Base-by-base conservation (phyloP, 768 basidiomycete genomes). In the Sutorius australiensis region DNA sequence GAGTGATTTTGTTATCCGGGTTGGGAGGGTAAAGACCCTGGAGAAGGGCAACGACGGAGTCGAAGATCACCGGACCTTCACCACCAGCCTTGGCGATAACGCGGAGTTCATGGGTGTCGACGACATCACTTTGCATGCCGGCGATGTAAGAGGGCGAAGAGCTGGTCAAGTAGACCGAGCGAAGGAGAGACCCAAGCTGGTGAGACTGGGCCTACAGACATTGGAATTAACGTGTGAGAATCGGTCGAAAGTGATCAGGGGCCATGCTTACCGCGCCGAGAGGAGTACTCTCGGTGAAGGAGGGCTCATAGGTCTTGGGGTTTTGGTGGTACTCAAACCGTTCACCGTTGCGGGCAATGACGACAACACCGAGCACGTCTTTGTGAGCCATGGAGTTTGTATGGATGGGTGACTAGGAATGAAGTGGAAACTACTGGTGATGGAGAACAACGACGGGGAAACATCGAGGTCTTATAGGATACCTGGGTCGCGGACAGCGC, bases 1-100 rank as follows among this genome's bases (percentile, higher is more conserved):
- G 83, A 6, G 75, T 76, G 59, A 87, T 86, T 64, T 80, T 83
- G 72, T 89, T 87, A 34, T 79, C 75, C 10, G 75, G 71, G 65
- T 79, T 87, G n/a, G 91, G 89, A 21, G 91, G 91, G 79, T 85
- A 92, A 45, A 93, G 76, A 39, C 91, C 90, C 71, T 94, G 92
- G 38, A 92, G 80, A 48, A 92, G 75, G 30, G 92, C 90, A 48
- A 87, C 86, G 31, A 89, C 85, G 6, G 87, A 87, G 76, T 93
- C 90, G 69, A 90, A 89, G 60, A 92, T 89, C 47, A 88, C 84
- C n/a, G 82, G 76, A 43, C 91, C 90, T 66, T 94, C 91, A 46
- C 84, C 85, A 42, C 90, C 89, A 48, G 84, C 84, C 73, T 93
- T 92, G 68, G 87, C 88, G 57, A 83, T 84, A 48, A 87, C 79